Base-by-base conservation (phyloP, 768 basidiomycete species). In the Tylopilus sp. region DNA sequence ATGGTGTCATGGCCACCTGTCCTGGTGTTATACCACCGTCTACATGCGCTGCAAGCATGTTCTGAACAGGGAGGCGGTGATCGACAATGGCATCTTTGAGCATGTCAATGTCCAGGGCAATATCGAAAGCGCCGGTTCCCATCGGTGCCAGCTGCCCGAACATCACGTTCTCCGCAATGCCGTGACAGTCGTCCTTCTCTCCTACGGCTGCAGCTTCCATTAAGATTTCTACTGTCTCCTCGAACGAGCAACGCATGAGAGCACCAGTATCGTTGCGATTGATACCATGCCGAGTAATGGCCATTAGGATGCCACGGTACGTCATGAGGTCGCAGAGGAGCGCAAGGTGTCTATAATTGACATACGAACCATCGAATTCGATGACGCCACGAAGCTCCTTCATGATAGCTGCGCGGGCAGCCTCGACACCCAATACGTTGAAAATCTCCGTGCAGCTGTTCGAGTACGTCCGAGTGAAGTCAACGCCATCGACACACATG, bases 111-210 rank as follows among this genome's bases (percentile, higher is more conserved):
- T 28, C 26, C 26, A 28, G 26, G 26, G 26, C 6, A n/a, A 26
- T 4, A 44, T 98, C 95, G 64, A 95, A 98, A 8, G 91, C 81
- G 13, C 97, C 97, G 0, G 97, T 98, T 46, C 97, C 97, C 94
- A 99, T 98, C 1, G 94, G 95, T n/a, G 95, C 95, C 82, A 98
- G 89, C 73, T 98, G 97, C 15, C 97, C 97, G 78, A 99, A 92
- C 79, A 99, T 85, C 38, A 99, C 93, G 63, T 98, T 98, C 77
- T 98, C 95, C n/a, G 97, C 95, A 30, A 99, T 85, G 39, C 95
- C 97, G 48, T 91, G 91, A 66, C 97, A 99, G 60, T 98, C 95
- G 57, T 99, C 97, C 69, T 93, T 91, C 75, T 98, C 95, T 47
- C 97, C 97, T 21, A 95, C 89, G 1, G 95, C 94, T 1, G 97